Evolutionary conservation across 805 yeast genomes (phyloP), one percentile per base, ranked within the genome.

Genomic region (Helenozyma rhizophorensis): DNA sequence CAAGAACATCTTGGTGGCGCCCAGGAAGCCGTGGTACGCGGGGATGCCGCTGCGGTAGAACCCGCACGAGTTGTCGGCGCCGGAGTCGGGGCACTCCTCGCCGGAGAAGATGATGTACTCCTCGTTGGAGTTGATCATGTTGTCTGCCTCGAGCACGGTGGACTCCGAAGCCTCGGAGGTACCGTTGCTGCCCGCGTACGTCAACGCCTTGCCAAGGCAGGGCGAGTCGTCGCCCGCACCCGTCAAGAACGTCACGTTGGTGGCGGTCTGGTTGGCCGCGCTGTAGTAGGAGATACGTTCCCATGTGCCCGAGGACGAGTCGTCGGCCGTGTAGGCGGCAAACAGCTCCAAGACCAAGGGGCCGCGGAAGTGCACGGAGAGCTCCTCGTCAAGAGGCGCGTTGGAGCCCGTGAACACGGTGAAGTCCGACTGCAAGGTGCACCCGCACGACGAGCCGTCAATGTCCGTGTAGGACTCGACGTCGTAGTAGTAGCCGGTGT

Each of bases 341-440:
- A 82, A 83, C 47, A 74, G 70, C 39, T 61, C 56, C 49, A 83
- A 63, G 11, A 70, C 60, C 39, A 83, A 53, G 8, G 93, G 93
- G 27, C 93, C 93, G 61, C 93, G 72, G 55, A 83, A 75, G 53
- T 83, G 93, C 11, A 83, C 86, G 4, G 87, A 78, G 16, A 83
- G 64, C 52, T 78, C 88, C 45, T 72, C 79, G 52, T 80, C 62
- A 24, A 82, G 52, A 6, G 93, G 93, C 17, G 87, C 60, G 48
- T 79, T 74, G 14, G 74, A 36, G 15, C 90, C 90, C 8, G 69
- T 58, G 43, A 78, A 76, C 4, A 48, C 18, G 2, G 65, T 58
- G 37, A 61, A 53, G n/a, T 58, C 53, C 4, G 42, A 37, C 36
- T 67, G 58, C 22, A 64, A 43, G 19, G 56, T 61, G 49, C 83